Evolutionary conservation across 257 asterid species (phyloP).

Genomic region (Solanum okadae): DNA sequence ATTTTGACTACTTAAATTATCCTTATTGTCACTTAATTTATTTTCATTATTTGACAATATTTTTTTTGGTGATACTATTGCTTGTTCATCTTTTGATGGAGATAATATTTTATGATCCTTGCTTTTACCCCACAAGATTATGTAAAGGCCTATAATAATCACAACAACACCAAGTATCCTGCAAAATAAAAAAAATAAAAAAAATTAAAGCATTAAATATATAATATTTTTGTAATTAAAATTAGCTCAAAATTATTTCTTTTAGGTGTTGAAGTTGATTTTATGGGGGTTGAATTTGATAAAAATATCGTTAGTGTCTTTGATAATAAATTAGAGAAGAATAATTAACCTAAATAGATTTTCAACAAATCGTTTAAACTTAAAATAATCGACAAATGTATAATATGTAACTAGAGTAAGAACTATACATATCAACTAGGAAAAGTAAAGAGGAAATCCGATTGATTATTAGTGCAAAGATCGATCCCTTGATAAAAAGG

Average conservation of each 20-base stretch:
- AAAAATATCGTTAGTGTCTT: not conserved
- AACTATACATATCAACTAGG: too few relatives aligned
- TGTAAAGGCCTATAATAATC: slow-evolving; percentile 70
- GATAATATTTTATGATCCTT: slow-evolving; percentile 28
- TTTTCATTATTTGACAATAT: not conserved
- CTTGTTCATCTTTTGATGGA: not conserved
- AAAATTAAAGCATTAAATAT: not conserved
- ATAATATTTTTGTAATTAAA: not conserved
- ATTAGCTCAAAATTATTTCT: not conserved
- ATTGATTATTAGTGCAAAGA: too few relatives aligned
- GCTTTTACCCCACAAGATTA: slow-evolving; percentile 80
- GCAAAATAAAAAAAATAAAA: not conserved
- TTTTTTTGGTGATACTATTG: not conserved
- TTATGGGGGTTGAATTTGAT: not conserved
- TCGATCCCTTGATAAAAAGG: too few relatives aligned
- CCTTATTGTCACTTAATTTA: not conserved
- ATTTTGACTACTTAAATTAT: not conserved
- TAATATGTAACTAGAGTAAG: too few relatives aligned
- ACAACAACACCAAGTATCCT: slow-evolving; percentile 76
- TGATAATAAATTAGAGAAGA: not conserved
- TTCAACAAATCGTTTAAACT: not conserved
- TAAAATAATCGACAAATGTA: not conserved
- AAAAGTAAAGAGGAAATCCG: too few relatives aligned
- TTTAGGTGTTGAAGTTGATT: not conserved
- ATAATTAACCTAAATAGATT: not conserved